A percentile compares a stretch with the other conserved stretches of the same genome.
phyloP scores from a whole-genome alignment of 2,329 filamentous ascomycete genomes.

The Cladophialophora carrionii region DNA sequence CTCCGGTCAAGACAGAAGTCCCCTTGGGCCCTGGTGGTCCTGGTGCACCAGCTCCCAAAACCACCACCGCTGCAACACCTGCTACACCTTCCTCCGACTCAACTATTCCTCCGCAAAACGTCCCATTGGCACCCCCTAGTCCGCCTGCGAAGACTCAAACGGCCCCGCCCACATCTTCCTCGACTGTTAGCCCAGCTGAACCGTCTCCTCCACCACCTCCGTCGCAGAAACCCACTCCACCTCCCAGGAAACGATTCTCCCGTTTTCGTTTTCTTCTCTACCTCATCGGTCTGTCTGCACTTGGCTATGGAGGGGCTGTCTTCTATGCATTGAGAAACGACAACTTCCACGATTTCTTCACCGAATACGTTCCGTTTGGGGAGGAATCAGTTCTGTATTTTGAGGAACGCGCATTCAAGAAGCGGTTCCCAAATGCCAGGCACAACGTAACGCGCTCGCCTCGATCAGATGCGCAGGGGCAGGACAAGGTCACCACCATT shows the following conservation, averaged over 20 bases:
- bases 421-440: conserved; percentile 70
- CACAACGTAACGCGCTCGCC: conserved; percentile 57
- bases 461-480: conserved; percentile 51
- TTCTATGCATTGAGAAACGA: conserved; percentile 93
- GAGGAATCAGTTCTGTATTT: conserved; percentile 94
- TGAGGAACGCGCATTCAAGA: conserved; percentile 91
- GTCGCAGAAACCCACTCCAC: conserved; percentile 47
- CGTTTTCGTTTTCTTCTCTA: conserved; percentile 76
- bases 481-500: conserved; percentile 77
- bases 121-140: conserved; percentile 52
- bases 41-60: conserved; percentile 32
- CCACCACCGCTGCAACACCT: conserved; percentile 36
- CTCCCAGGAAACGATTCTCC: conserved; percentile 65
- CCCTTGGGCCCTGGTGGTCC: conserved; percentile 34
- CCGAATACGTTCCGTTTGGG: conserved; percentile 91
- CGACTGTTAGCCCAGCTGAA: conserved; percentile 38
- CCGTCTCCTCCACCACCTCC: conserved; percentile 43
- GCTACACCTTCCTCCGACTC: conserved; percentile 47
- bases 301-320: conserved; percentile 84
- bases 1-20: conserved; percentile 32
- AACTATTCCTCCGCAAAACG: conserved; percentile 55
- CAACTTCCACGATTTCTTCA: conserved; percentile 99
- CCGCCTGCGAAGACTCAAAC: conserved; percentile 42
- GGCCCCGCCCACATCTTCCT: conserved; percentile 44
- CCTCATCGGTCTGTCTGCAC: conserved; percentile 71